Conservation (phyloP, 805 yeast species). For the Candida arabinofermentans region DNA sequence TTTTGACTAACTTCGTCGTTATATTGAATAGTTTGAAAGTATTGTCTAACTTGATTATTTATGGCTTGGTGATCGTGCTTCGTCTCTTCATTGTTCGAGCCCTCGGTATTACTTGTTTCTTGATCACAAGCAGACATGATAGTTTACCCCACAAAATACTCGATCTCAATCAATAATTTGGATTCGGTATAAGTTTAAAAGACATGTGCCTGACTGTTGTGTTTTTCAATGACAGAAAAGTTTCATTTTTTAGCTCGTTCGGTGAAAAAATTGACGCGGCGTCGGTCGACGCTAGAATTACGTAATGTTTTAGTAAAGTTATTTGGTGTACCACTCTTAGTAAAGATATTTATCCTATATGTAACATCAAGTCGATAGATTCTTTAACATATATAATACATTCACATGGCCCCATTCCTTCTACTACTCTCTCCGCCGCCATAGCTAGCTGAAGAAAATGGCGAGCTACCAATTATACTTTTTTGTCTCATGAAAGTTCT, state of each 20-base stretch:
- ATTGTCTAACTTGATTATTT: constrained; percentile 27
- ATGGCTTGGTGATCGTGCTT: constrained; percentile 25
- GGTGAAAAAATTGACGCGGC: too few species aligned
- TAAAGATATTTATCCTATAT: too few species aligned
- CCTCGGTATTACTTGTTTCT: neutral
- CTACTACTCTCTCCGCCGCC: neutral
- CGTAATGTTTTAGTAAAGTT: too few species aligned
- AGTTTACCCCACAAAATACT: neutral
- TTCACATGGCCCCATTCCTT: neutral
- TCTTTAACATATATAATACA: too few species aligned
- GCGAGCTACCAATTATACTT: neutral
- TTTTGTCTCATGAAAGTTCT: constrained; percentile 8
- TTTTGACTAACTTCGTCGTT: constrained; percentile 16
- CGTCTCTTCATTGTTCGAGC: constrained; percentile 7
- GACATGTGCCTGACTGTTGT: constrained; percentile 1
- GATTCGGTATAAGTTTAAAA: neutral
- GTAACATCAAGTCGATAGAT: too few species aligned
- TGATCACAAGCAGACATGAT: constrained; percentile 2
- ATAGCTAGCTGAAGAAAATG: neutral
- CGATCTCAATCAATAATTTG: too few species aligned
- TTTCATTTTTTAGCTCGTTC: too few species aligned
- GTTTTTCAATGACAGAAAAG: neutral
- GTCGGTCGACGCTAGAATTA: too few species aligned
- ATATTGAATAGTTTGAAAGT: constrained; percentile 24
- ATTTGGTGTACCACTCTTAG: too few species aligned